Base-by-base conservation (phyloP, 345 rosid genomes). In the Gossypium sturtianum region DNA sequence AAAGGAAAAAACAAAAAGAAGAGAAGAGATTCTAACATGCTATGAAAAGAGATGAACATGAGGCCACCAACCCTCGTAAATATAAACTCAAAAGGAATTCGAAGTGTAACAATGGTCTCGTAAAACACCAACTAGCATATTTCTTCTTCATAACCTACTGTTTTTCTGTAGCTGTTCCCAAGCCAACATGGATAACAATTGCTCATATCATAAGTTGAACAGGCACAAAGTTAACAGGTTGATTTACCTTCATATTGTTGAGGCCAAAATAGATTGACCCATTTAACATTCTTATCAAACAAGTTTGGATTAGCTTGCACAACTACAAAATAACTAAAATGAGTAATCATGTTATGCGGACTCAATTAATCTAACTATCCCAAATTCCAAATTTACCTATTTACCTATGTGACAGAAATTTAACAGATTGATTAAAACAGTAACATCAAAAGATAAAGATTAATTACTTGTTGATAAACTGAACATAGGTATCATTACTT, bases 171-270 rank as follows among this genome's bases (percentile, higher is more conserved):
- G 38, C 0, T 66, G 38, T n/a, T 20, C 70, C 71, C 38, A 34
- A 34, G 6, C 38, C 1, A 45, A 45, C 56, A 66, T 66, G 54
- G 70, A 4, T 44, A 66, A 66, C 51, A 45, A 44, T 48, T 48
- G 4, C 15, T 22, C 56, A 47, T 48, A 67, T 22, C 71, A 23
- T 23, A 67, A 65, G 57, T 23, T 48, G 41, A 47, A 47, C 71
- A 48, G 48, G 56, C 71, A 67, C 41, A 67, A 67, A 67, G 56
- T 13, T 67, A 22, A 67, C 56, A 22, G 41, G 19, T 66, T 66
- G 53, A 12, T 20, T 44, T 44, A 66, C 70, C 70, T 44, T 66
- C 54, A 20, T 48, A 23, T n/a, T 13, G 3, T 47, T 67, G 41
- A 17, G 34, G 70, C 47, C 10, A 66, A 20, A 67, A 67, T 2